phyloP scores from a whole-genome alignment of 2,329 filamentous ascomycete species.

The Lasiodiplodia citricola region DNA sequence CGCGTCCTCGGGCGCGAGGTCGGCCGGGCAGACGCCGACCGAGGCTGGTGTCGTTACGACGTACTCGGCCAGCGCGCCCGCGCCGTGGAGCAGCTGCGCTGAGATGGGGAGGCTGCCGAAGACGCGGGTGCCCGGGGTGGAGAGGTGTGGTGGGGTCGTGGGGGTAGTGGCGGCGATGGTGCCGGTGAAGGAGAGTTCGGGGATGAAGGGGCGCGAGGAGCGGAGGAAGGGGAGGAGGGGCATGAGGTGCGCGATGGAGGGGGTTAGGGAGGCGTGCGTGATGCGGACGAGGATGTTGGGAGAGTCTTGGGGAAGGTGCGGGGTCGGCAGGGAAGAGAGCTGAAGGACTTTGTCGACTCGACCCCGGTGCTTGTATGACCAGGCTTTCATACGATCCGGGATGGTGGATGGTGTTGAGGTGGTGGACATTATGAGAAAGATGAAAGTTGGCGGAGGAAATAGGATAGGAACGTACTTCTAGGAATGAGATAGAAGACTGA shows the following conservation, averaged over 20 bases:
- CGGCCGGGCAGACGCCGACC: slow-evolving; percentile 39
- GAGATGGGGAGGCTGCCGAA: slow-evolving; percentile 48
- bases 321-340: not conserved
- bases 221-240: slow-evolving; percentile 48
- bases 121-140: slow-evolving; percentile 40
- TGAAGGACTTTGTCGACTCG: not conserved
- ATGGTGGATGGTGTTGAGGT: not conserved
- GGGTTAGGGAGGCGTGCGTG: slow-evolving; percentile 50
- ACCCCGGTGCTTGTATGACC: slow-evolving; percentile 29
- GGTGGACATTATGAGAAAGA: not conserved
- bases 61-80: slow-evolving; percentile 50
- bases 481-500: not conserved
- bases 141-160: slow-evolving; percentile 29
- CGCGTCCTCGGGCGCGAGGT: slow-evolving; percentile 40
- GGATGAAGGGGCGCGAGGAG: slow-evolving; percentile 39
- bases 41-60: slow-evolving; percentile 45
- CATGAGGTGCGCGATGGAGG: slow-evolving; percentile 49
- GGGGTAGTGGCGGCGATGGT: slow-evolving; percentile 34
- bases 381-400: slow-evolving; percentile 31
- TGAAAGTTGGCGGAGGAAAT: not conserved
- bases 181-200: slow-evolving; percentile 52
- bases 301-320: not conserved
- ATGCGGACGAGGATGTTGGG: slow-evolving; percentile 30
- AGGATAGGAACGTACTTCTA: not conserved
- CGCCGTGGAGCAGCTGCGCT: slow-evolving; percentile 38